Conservation (phyloP, 352 stramenopile species). For the Phytophthora niederhauseri region DNA sequence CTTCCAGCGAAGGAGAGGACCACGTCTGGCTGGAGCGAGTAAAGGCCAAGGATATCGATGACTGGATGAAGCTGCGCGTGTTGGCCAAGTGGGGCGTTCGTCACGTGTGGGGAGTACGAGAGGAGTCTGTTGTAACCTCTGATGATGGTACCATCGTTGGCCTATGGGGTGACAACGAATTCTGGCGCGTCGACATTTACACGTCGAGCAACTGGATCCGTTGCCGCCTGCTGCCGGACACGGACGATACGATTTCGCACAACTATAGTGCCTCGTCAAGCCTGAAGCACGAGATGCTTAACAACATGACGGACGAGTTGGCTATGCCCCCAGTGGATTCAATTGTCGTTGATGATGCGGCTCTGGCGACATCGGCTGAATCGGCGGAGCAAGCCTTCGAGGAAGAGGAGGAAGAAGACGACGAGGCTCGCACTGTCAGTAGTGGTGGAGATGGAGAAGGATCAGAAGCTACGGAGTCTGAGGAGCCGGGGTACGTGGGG, state of each 20-base stretch:
- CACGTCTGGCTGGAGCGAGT: slow-evolving; percentile 82
- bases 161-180: slow-evolving; percentile 65
- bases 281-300: slow-evolving; percentile 42
- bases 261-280: slow-evolving; percentile 45
- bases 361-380: slow-evolving; percentile 28
- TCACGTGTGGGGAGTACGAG: slow-evolving; percentile 67
- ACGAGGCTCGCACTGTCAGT: slow-evolving; percentile 31
- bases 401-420: slow-evolving; percentile 57
- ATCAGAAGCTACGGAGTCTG: slow-evolving; percentile 29
- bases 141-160: slow-evolving; percentile 40
- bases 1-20: slow-evolving; percentile 45
- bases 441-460: slow-evolving; percentile 42
- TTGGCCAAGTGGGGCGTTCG: slow-evolving; percentile 81
- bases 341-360: slow-evolving; percentile 43
- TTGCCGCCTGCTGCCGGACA: slow-evolving; percentile 80
- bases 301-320: slow-evolving; percentile 43
- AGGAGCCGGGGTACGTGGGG: slow-evolving; percentile 39
- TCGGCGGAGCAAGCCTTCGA: slow-evolving; percentile 41
- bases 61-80: slow-evolving; percentile 87
- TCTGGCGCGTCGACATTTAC: slow-evolving; percentile 83
- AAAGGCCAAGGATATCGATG: slow-evolving; percentile 86
- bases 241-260: slow-evolving; percentile 67
- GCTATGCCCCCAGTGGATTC: slow-evolving; percentile 40
- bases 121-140: slow-evolving; percentile 28
- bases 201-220: slow-evolving; percentile 91